phyloP scores from a whole-genome alignment of 305 asterid genomes.

The Fraxinus velutina region DNA sequence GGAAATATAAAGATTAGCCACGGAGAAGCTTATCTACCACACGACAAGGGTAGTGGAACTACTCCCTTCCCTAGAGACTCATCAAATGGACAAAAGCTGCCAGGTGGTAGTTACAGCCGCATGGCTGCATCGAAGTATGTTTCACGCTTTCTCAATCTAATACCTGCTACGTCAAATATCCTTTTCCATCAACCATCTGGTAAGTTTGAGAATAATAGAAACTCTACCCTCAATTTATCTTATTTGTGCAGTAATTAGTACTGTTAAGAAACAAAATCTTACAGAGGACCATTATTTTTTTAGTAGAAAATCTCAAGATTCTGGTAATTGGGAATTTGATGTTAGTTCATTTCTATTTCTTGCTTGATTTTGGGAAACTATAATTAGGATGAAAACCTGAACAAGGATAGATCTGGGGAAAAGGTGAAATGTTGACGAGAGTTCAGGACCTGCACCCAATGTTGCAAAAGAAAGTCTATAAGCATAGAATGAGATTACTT shows the following conservation, averaged over 20 bases:
- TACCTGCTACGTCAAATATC: constrained; percentile 64
- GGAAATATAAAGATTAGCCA: constrained; percentile 95
- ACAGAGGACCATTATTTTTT: background rate
- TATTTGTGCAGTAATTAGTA: background rate
- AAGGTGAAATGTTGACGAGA: background rate
- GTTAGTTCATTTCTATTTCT: background rate
- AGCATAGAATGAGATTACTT: background rate
- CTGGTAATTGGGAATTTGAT: background rate
- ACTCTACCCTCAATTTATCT: constrained; percentile 13
- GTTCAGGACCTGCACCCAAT: background rate
- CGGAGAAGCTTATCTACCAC: constrained; percentile 96
- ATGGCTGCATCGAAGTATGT: constrained; percentile 92
- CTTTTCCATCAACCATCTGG: constrained; percentile 71
- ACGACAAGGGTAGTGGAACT: constrained; percentile 91
- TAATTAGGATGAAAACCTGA: background rate
- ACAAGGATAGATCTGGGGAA: background rate
- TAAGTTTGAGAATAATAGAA: constrained; percentile 31
- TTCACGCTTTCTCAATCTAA: constrained; percentile 84
- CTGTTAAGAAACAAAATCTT: background rate
- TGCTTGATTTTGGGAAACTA: background rate
- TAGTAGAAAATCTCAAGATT: background rate
- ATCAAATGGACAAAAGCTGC: constrained; percentile 48
- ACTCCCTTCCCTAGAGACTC: constrained; percentile 61
- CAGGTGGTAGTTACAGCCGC: constrained; percentile 72
- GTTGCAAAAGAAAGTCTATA: background rate